Evolutionary conservation across 805 yeast genomes (phyloP).

Genomic region (Lachancea fermentati): DNA sequence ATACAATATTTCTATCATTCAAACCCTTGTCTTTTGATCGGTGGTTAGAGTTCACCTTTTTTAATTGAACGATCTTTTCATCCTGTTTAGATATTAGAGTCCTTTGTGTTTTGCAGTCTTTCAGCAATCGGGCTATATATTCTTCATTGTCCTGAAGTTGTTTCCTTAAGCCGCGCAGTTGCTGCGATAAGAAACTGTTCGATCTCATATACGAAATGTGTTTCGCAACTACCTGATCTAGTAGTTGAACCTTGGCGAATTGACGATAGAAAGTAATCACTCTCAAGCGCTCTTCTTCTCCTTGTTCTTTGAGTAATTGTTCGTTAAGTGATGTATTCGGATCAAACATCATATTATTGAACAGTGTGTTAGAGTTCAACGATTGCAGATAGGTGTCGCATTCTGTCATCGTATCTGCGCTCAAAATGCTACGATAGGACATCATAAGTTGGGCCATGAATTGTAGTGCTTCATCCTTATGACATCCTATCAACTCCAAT

Average conservation of each 20-base stretch:
- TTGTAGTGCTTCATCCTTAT: slow-evolving; percentile 22
- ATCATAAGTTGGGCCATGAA: slow-evolving; percentile 28
- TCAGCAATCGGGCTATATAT: slow-evolving; percentile 8
- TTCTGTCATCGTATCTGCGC: slow-evolving; percentile 15
- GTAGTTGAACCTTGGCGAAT: slow-evolving; percentile 17
- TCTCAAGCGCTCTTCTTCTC: slow-evolving; percentile 10
- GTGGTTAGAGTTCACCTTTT: neutral
- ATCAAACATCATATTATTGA: slow-evolving; percentile 4
- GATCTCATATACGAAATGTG: slow-evolving; percentile 21
- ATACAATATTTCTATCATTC: neutral
- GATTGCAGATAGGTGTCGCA: slow-evolving; percentile 17
- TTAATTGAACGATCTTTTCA: neutral
- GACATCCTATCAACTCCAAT: slow-evolving; percentile 18
- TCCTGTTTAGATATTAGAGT: slow-evolving; percentile 5
- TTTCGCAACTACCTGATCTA: slow-evolving; percentile 22
- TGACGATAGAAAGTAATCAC: slow-evolving; percentile 17
- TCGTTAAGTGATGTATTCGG: slow-evolving; percentile 2
- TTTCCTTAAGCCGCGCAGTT: slow-evolving; percentile 17
- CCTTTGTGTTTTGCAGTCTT: slow-evolving; percentile 9
- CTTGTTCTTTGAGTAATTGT: slow-evolving; percentile 5
- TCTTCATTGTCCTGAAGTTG: slow-evolving; percentile 11
- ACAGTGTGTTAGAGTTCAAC: slow-evolving; percentile 10
- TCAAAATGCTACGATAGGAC: slow-evolving; percentile 19
- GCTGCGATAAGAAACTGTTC: slow-evolving; percentile 20
- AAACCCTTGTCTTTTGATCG: neutral